Percentiles rank a stretch among this genome's conserved stretches.
Conservation (phyloP, 495 filamentous ascomycete genomes). For the Cercophora newfieldiana region DNA sequence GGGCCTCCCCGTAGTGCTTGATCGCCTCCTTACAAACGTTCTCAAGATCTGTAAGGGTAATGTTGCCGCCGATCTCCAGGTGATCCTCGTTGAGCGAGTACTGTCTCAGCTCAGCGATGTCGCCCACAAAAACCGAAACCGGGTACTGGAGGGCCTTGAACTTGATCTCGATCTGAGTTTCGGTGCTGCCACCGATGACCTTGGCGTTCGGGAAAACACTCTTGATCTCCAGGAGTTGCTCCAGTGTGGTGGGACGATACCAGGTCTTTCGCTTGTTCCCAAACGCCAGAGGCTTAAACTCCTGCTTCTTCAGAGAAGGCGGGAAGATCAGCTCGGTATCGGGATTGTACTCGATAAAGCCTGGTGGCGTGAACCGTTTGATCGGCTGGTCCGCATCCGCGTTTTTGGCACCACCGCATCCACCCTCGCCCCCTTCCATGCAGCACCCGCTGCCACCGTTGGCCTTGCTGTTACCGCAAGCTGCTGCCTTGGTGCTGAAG, state of each 20-base stretch:
- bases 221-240: conserved; percentile 91
- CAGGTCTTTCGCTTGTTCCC: conserved; percentile 94
- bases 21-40: conserved; percentile 71
- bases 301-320: conserved; percentile 75
- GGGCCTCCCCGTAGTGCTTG: conserved; percentile 69
- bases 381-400: conserved; percentile 51
- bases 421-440: conserved; percentile 55
- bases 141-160: conserved; percentile 94
- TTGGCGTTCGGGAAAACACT: conserved; percentile 81
- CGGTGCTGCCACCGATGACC: conserved; percentile 91
- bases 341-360: conserved; percentile 90
- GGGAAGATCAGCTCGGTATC: conserved; percentile 96
- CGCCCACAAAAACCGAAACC: conserved; percentile 87
- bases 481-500: conserved; percentile 49
- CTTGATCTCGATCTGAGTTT: conserved; percentile 97
- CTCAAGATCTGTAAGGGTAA: conserved; percentile 83
- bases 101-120: conserved; percentile 82
- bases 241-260: conserved; percentile 84
- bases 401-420: conserved; percentile 58
- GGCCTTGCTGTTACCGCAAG: conserved; percentile 57
- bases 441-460: conserved; percentile 71
- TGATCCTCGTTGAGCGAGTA: conserved; percentile 78
- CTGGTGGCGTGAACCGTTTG: conserved; percentile 74
- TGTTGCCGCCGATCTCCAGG: conserved; percentile 87
- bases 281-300: conserved; percentile 78